Base-by-base conservation (phyloP, 805 yeast species). In the Saccharomycopsis sp. region DNA sequence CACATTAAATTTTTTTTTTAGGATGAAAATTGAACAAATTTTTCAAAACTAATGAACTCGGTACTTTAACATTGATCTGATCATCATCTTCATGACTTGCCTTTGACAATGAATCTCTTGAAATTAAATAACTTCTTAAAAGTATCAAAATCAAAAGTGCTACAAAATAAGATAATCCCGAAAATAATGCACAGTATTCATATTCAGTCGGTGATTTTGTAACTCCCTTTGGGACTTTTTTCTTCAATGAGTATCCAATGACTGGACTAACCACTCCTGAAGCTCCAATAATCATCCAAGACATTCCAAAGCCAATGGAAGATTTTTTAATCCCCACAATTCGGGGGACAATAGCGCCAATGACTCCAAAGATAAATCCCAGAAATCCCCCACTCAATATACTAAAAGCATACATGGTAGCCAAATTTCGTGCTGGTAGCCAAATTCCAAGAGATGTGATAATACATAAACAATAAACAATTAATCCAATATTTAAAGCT, bases 301-400 rank as follows among this genome's bases (percentile, higher is more conserved):
- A 48, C 70, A 73, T 63, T 17, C 73, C 69, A 37, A 68, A 58
- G 0, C 66, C 56, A 15, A 71, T 67, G 34, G 69, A 69, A 52
- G 76, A 55, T 48, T 70, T 72, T 31, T 63, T 54, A 25, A 76
- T 53, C 0, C 84, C 84, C 15, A 70, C 70, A 20, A 76, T 58
- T 37, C 75, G 56, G 1, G 79, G 68, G 1, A 66, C 54, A 20
- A 73, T 59, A 3, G 81, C 66, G 1, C 77, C 69, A 43, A 69
- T 48, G 3, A 73, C 66, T 3, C 76, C 69, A 70, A 74, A 78
- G 31, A 76, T 60, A 10, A 75, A 60, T 2, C 85, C 85, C 79
- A 76, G 76, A 25, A 70, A 39, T 0, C 64, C 59, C 27, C 86
- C 86, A 48, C 60, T 64, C 3, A 76, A 45, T 13, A 76, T 25